Base-by-base conservation (phyloP, 768 basidiomycete species). In the Floccularia luteovirens region DNA sequence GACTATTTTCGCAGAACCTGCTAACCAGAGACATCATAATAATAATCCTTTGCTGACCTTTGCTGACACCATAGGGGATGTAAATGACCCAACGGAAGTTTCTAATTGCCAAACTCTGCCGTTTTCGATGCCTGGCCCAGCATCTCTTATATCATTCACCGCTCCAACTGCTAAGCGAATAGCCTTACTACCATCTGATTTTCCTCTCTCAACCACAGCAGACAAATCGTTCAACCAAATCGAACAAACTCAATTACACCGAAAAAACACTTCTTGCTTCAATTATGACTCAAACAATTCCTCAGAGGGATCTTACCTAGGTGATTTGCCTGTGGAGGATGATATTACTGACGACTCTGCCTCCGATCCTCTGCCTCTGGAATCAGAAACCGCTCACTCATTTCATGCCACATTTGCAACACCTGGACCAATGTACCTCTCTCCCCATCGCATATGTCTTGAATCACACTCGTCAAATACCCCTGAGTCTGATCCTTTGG, bases 381-480 rank as follows among this genome's bases (percentile, higher is more conserved):
- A 49, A 14, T 25, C 43, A 31, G 39, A 40, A 20, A 32, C 38
- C 22, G 42, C 42, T 42, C 43, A 46, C 36, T 31, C 52, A 17
- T 35, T 57, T 24, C 38, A 47, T 13, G 46, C 51, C 27, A 41
- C 57, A 22, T 77, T 66, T 48, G 56, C 62, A n/a, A 72, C 70
- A 35, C 77, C 78, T 25, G 74, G 74, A 19, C 74, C 74, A 25
- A 60, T 48, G 22, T 62, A 56, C 42, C 48, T 36, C 51, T 48
- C 51, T 30, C 57, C 59, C 34, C 58, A 46, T 17, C 54, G 62
- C 12, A 51, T 73, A 24, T 72, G 74, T 54, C 73, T 74, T 47
- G 72, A 76, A 50, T 72, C 70, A 2, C 72, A 72, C 1, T 60
- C 63, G 22, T 72, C 75, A 43, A 72, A 74, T 45, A 70, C 70